Base-by-base conservation (phyloP, 331 rosid genomes). In the Phaseolus coccineus region DNA sequence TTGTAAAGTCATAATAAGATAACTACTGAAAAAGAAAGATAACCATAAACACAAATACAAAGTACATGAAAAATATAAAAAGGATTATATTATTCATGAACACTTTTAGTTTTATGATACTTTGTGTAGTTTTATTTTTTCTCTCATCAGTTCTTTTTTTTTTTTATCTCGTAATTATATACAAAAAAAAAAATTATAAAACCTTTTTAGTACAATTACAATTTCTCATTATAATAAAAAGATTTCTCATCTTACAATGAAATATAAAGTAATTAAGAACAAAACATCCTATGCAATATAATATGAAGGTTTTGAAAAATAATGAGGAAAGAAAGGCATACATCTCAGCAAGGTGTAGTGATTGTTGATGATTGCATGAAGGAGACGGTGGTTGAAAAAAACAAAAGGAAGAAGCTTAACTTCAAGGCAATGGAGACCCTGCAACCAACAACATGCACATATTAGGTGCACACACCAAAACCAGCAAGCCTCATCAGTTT, bases 371-470 rank as follows among this genome's bases (percentile, higher is more conserved):
- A 83, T 79, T 11, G 78, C 68, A 53, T 68, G 73, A 47, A 70
- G 76, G 66, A 53, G 62, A 79, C 37, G 88, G 83, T 67, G 58
- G 85, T 91, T 86, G 85, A 37, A 37, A 65, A 39, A 75, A 35
- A 59, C 59, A 68, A 2, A 63, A 74, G 67, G 84, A 86, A 76
- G 90, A 93, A 95, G 96, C 99, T 96, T 93, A 82, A 77, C 93
- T 89, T 93, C 91, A 85, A 46, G 97, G 99, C 99, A 93, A 93
- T 87, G 94, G 92, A 33, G 96, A 95, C 99, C 73, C 84, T 89
- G 89, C 94, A 93, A 93, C 99, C 84, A 91, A 90, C 88, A 77
- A 48, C 91, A 86, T 55, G 8, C 78, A 83, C 89, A 67, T 80
- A 78, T 87, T 84, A 83, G 91, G 89, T 88, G 81, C 77, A 66